These are phyloP conservation scores for Mycena galericulata DNA, from an alignment of 768 basidiomycete genomes.

Conservation along the genomic window DNA sequence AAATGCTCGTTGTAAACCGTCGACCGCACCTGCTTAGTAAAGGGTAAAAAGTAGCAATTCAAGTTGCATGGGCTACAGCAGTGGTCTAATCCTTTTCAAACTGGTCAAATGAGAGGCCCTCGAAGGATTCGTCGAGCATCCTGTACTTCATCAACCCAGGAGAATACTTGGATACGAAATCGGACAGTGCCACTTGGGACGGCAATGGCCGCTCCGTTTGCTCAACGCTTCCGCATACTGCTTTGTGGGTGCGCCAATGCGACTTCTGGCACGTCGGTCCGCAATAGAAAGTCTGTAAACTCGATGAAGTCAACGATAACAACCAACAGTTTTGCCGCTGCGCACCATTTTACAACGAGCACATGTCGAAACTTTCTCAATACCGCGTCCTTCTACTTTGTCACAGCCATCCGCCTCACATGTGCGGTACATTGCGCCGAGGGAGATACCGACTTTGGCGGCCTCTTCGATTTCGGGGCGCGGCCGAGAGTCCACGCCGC, in stretches of 20 bases:
- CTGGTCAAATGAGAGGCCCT: neutral
- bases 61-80: no score
- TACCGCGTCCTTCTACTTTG: constrained; percentile 31
- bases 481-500: constrained; percentile 27
- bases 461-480: constrained; percentile 36
- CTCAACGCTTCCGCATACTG: neutral
- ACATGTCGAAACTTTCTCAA: constrained; percentile 34
- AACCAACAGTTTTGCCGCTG: neutral
- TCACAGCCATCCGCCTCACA: constrained; percentile 38
- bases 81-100: neutral
- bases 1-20: no score
- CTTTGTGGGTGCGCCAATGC: constrained; percentile 36
- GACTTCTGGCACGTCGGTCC: constrained; percentile 31
- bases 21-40: no score
- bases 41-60: no score
- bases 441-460: constrained; percentile 38
- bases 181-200: constrained; percentile 2
- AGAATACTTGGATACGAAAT: constrained; percentile 11
- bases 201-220: constrained; percentile 20
- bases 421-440: constrained; percentile 37
- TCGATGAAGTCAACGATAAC: neutral
- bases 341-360: constrained; percentile 41
- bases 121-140: neutral
- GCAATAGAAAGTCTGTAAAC: constrained; percentile 38
- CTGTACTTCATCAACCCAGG: constrained; percentile 3